Evolutionary conservation across 148 eudicot species (phyloP), one percentile per base, ranked within the genome.

Genomic region (Pouteria glomerata): DNA sequence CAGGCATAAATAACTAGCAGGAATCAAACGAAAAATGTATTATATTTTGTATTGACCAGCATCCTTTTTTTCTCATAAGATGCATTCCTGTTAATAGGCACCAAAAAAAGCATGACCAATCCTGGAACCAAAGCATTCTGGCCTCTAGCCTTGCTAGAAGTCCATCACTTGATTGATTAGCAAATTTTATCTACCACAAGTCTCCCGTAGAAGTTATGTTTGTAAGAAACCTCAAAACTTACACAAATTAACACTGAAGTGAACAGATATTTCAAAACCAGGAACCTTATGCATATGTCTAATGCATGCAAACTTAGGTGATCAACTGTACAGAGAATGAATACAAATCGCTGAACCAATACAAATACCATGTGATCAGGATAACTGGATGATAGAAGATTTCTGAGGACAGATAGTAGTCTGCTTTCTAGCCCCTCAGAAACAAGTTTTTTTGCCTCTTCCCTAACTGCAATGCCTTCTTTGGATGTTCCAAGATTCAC

Each of bases 361-460:
- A 44, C 73, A 79, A 85, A 74, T 81, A 91, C 99, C 97, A 95
- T 89, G 67, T 88, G 70, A 76, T 86, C 90, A 13, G 97, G 92
- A 73, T 84, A 84, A 69, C 76, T 71, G 55, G 88, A 72, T 15
- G 85, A 77, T 42, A 92, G 53, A 56, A 86, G 90, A 53, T 73
- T 83, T 53, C 84, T 66, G 6, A 95, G 81, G 51, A 85, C 73
- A 63, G 85, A 78, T 69, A 89, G 77, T 76, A 95, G 77, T 67
- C 82, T 85, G 64, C 74, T 66, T 84, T 95, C 97, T 26, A 95
- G 71, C 33, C 99, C 99, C 71, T 82, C 94, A 63, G 93, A 81
- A 71, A 95, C 77, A 63, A 92, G 86, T 76, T 80, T 78, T 62
- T 71, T 45, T 48, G 84, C 91, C 85, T 78, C 85, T 61, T 88